Percentiles rank a stretch among this genome's conserved stretches.
Conservation (phyloP, 2,329 filamentous ascomycete species). For the Penicillium sp. region DNA sequence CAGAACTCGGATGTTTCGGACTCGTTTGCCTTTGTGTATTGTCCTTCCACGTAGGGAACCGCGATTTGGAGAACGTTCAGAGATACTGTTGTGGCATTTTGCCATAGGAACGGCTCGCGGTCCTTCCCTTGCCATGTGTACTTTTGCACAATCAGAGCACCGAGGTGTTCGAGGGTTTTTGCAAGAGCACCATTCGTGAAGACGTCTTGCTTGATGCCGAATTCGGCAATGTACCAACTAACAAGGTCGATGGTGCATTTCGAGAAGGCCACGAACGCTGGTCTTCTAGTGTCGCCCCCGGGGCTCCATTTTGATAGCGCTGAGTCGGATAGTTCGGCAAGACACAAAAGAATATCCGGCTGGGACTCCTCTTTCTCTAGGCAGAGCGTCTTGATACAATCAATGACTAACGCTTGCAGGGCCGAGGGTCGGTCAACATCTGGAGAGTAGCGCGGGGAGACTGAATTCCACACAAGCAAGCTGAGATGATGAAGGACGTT, state of each 20-base stretch:
- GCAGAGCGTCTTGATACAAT: slow-evolving; percentile 31
- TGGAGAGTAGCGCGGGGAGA: slow-evolving; percentile 33
- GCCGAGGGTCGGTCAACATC: slow-evolving; percentile 34
- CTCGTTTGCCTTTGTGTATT: slow-evolving; percentile 24
- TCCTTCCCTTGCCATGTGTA: slow-evolving; percentile 68
- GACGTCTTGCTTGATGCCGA: slow-evolving; percentile 53
- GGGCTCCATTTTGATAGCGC: slow-evolving; percentile 38
- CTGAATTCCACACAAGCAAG: slow-evolving; percentile 63
- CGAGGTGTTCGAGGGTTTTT: slow-evolving; percentile 57
- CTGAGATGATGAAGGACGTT: slow-evolving; percentile 64
- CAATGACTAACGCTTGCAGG: slow-evolving; percentile 29
- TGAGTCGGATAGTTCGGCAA: slow-evolving; percentile 62
- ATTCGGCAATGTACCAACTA: slow-evolving; percentile 34
- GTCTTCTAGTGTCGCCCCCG: slow-evolving; percentile 42
- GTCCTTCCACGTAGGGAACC: slow-evolving; percentile 51
- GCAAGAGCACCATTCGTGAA: slow-evolving; percentile 61
- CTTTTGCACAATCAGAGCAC: slow-evolving; percentile 64
- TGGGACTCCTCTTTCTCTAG: slow-evolving; percentile 33
- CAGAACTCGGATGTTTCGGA: slow-evolving; percentile 55
- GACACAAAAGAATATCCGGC: slow-evolving; percentile 31
- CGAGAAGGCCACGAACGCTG: slow-evolving; percentile 82
- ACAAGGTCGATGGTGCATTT: slow-evolving; percentile 69
- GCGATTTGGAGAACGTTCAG: slow-evolving; percentile 60
- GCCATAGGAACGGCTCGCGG: slow-evolving; percentile 67
- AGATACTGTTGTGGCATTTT: slow-evolving; percentile 62